Conservation (phyloP, 495 filamentous ascomycete genomes). For the Usnea hakonensis region DNA sequence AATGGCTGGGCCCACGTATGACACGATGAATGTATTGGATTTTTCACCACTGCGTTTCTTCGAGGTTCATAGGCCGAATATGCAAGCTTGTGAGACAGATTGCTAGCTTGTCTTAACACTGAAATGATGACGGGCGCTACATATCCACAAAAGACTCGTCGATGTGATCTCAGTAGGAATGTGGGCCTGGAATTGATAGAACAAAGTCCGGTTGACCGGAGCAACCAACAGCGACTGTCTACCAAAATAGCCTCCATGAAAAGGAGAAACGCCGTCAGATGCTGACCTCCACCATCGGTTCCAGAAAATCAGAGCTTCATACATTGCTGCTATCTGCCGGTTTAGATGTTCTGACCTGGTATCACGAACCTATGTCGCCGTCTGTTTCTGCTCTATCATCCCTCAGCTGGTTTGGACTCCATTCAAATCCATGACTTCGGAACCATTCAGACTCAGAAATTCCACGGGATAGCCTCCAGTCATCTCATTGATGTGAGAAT, state of each 20-base stretch:
- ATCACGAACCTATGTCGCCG: background rate
- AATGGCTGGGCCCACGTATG: slow-evolving; percentile 75
- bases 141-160: background rate
- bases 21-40: background rate
- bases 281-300: background rate
- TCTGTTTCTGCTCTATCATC: background rate
- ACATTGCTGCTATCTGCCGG: background rate
- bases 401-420: background rate
- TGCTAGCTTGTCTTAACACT: background rate
- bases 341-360: no score
- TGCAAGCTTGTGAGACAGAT: background rate
- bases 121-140: background rate
- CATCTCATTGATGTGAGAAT: slow-evolving; percentile 1
- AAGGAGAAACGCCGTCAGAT: no score
- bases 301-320: no score
- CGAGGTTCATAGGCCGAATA: no score
- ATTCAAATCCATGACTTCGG: background rate
- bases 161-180: no score
- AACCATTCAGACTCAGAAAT: background rate
- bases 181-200: no score
- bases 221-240: no score
- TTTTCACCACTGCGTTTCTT: no score
- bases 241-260: no score
- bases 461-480: background rate
- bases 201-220: no score